Evolutionary conservation across 345 rosid species (phyloP).

Genomic region (Sonneratia alba): DNA sequence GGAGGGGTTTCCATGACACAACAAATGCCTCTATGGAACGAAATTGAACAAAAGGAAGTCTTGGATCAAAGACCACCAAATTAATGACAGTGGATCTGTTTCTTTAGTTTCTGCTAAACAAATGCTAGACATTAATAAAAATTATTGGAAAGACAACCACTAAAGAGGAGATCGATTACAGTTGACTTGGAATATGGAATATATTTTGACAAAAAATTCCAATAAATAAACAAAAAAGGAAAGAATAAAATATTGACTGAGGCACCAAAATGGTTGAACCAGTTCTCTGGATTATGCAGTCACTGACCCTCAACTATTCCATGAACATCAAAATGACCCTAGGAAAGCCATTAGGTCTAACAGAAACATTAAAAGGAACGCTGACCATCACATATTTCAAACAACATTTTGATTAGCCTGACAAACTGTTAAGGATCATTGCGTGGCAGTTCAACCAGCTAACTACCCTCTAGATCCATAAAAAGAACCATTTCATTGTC

Average conservation of each 20-base stretch:
- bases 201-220: not conserved
- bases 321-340: not conserved
- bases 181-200: not conserved
- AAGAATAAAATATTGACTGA: not conserved
- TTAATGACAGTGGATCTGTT: not conserved
- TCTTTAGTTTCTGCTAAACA: not conserved
- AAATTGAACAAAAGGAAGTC: not conserved
- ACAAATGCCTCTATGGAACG: too few relatives aligned
- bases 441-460: too few relatives aligned
- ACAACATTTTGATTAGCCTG: not conserved
- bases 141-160: not conserved
- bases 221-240: not conserved
- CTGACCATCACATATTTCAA: not conserved
- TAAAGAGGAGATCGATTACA: not conserved
- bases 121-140: not conserved
- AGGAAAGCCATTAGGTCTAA: not conserved
- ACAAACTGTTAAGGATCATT: not conserved
- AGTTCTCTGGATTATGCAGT: not conserved
- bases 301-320: not conserved
- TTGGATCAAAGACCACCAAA: not conserved
- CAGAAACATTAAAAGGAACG: not conserved
- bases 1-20: too few relatives aligned
- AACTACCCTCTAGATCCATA: too few relatives aligned
- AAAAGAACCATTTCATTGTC: too few relatives aligned
- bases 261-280: not conserved